Evolutionary conservation across 345 rosid genomes (phyloP).

Genomic region (Salix udensis): DNA sequence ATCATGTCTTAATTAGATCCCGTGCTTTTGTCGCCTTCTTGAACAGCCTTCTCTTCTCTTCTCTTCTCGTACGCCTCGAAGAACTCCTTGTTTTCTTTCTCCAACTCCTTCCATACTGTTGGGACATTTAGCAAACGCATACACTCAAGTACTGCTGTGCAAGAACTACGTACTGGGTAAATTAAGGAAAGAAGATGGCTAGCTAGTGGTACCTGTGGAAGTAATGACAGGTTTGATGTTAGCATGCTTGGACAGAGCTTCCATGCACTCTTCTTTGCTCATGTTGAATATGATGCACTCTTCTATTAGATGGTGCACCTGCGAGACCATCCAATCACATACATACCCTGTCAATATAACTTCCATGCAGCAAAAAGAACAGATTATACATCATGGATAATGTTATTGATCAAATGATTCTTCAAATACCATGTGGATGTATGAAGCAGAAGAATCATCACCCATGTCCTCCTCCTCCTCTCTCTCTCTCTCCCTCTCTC

Average conservation of each 20-base stretch:
- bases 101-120: constrained; percentile 89
- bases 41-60: constrained; percentile 29
- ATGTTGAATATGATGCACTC: constrained; percentile 81
- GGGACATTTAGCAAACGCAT: neutral
- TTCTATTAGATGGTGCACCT: constrained; percentile 94
- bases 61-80: constrained; percentile 59
- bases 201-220: constrained; percentile 52
- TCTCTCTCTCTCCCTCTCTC: neutral
- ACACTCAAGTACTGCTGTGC: no score
- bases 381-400: neutral
- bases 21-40: constrained; percentile 39
- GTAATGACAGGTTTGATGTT: constrained; percentile 78
- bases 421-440: constrained; percentile 21
- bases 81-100: constrained; percentile 86
- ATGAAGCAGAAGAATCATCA: constrained; percentile 23
- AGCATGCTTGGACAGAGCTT: constrained; percentile 83
- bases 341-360: no score
- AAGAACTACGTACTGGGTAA: no score
- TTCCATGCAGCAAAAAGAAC: neutral
- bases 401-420: neutral
- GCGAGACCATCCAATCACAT: neutral
- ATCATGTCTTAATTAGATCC: constrained; percentile 28
- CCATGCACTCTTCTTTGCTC: constrained; percentile 92
- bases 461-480: neutral
- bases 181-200: neutral